Conservation (phyloP, 495 filamentous ascomycete species). For the Neohortaea acidophila region DNA sequence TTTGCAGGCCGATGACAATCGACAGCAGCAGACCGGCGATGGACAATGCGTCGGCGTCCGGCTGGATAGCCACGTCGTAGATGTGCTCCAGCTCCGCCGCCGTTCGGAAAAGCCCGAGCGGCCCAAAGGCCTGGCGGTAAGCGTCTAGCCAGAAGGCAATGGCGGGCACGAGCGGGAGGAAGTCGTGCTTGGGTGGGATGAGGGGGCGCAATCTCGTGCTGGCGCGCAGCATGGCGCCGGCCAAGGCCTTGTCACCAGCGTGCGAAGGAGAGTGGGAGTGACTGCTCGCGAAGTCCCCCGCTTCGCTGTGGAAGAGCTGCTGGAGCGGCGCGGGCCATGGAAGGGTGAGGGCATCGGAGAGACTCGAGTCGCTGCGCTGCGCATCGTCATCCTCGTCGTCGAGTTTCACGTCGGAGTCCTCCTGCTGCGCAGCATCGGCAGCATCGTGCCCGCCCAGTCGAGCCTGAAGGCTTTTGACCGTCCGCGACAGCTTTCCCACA, state of each 20-base stretch:
- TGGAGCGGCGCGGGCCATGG: neutral
- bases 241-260: neutral
- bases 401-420: neutral
- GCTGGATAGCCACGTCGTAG: too few relatives aligned
- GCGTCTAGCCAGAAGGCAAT: neutral
- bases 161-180: neutral
- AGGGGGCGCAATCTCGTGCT: neutral
- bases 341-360: neutral
- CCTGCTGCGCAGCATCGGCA: neutral
- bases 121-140: neutral
- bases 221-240: neutral
- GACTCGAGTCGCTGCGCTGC: neutral
- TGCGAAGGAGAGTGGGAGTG: neutral
- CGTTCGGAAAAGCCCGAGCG: neutral
- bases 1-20: neutral
- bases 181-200: neutral
- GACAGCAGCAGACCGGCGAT: conserved; percentile 2
- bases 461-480: neutral
- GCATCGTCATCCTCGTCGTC: too few relatives aligned
- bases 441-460: neutral
- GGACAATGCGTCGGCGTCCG: neutral
- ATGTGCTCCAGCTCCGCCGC: too few relatives aligned
- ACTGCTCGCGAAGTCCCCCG: neutral
- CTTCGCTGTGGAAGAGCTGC: conserved; percentile 2
- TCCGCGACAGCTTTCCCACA: neutral